Evolutionary conservation across 257 asterid genomes (phyloP), one percentile per base, ranked within the genome.

Genomic region (Verbena officinalis): DNA sequence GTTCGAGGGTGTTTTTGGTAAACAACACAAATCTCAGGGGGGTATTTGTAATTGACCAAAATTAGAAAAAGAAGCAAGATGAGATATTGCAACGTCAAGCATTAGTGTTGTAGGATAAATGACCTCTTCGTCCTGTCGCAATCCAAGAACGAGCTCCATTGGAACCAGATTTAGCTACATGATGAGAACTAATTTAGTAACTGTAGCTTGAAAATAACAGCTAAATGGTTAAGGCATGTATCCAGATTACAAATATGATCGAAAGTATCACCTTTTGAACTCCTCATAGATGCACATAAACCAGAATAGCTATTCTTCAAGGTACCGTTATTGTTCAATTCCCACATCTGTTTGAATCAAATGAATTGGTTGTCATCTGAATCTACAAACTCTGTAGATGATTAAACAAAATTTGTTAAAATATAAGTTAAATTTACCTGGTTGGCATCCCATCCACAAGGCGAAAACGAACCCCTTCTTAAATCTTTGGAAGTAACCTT

Each of bases 121-220:
- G 50, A 94, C 99, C 99, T 84, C 59, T 70, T 65, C 80, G 74
- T 66, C 96, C 95, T 0, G 87, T 80, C 1, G 99, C 96, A 67
- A 83, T 46, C 99, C 99, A 94, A 56, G 95, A 81, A 12, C 95
- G 96, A 69, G 57, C 54, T 58, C 85, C 83, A 0, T 36, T 49
- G 10, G 77, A 10, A 48, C 63, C 77, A 20, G 85, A 39, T 36
- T 73, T 54, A 70, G 74, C 95, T 89, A 87, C 77, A 78, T 8
- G 62, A 78, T 8, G 62, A 22, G 62, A 68, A 63, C 58, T 44
- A 44, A 52, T 53, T 73, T 39, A 74, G 52, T 49, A 54, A 55
- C 61, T 17, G 23, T 53, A n/a, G 48, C 34, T 9, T 24, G 51
- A n/a, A 39, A 64, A 39, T 10, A 54, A 22, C 53, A 42, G 17